These are phyloP conservation scores for Ambispora gerdemannii DNA, from an alignment of 192 early-diverging fungal genomes.

Conservation along the genomic window DNA sequence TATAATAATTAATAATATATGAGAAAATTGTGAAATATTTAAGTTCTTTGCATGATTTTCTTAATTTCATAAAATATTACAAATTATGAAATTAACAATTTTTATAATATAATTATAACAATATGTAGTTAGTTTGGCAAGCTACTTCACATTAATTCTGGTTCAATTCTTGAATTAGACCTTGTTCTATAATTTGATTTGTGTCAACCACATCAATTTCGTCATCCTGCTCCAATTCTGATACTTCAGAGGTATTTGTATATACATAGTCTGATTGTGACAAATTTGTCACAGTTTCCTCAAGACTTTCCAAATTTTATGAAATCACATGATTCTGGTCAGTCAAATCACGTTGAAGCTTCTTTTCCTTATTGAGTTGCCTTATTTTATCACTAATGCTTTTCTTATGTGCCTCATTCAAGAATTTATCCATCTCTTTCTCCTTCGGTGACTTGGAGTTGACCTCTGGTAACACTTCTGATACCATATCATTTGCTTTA, in stretches of 20 bases:
- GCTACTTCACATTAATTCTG: neutral
- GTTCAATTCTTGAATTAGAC: conserved; percentile 7
- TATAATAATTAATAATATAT: too few species aligned
- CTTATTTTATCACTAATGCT: neutral
- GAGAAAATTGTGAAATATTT: too few species aligned
- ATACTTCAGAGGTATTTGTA: too few species aligned
- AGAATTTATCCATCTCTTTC: neutral
- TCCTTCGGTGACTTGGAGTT: neutral
- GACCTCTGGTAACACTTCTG: neutral
- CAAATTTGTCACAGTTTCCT: neutral
- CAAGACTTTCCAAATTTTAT: too few species aligned
- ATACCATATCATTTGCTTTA: neutral
- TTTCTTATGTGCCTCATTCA: neutral
- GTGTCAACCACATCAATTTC: neutral
- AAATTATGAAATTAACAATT: too few species aligned
- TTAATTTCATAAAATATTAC: too few species aligned
- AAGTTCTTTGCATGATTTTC: too few species aligned
- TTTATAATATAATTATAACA: too few species aligned
- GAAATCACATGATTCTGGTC: neutral
- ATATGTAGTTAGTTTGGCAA: conserved; percentile 8
- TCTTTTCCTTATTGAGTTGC: neutral
- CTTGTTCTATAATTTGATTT: conserved; percentile 5
- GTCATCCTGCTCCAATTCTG: too few species aligned
- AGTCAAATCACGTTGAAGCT: neutral
- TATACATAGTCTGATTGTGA: conserved; percentile 5